phyloP scores from a whole-genome alignment of 441 rosid genomes.

The Mallotus repandus region DNA sequence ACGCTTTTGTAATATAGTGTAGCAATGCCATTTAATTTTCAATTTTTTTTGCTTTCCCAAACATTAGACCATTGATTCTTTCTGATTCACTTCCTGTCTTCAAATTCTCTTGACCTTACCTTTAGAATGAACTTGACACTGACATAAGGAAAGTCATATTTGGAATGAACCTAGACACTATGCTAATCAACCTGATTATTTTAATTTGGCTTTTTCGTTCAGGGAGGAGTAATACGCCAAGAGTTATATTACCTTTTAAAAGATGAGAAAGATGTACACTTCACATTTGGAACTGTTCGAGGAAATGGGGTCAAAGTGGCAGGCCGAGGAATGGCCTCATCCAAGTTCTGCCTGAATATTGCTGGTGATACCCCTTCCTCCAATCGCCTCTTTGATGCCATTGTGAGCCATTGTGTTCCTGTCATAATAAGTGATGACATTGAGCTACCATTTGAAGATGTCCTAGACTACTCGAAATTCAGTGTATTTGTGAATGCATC shows the following conservation, averaged over 20 bases:
- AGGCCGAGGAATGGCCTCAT: constrained; percentile 64
- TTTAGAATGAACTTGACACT: not conserved
- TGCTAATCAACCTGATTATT: too few species aligned
- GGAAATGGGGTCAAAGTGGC: constrained; percentile 23
- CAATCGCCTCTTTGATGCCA: constrained; percentile 78
- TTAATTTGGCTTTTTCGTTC: too few species aligned
- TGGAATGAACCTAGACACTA: too few species aligned
- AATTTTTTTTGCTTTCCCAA: not conserved
- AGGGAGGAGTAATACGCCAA: constrained; percentile 26
- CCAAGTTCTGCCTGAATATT: constrained; percentile 83
- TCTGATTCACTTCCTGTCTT: not conserved
- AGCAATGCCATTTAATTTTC: not conserved
- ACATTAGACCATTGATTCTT: not conserved
- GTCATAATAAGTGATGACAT: constrained; percentile 74
- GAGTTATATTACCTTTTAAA: constrained; percentile 27
- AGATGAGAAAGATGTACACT: constrained; percentile 29
- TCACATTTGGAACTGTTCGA: constrained; percentile 23
- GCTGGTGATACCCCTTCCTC: constrained; percentile 95
- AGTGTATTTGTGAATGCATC: constrained; percentile 62
- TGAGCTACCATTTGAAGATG: constrained; percentile 88
- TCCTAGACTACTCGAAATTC: constrained; percentile 69
- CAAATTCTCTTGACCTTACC: not conserved
- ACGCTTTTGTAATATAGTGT: not conserved
- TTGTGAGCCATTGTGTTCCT: constrained; percentile 78
- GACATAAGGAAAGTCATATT: not conserved